phyloP scores from a whole-genome alignment of 371 early-diverging fungal genomes.

The Zychaea mexicana region DNA sequence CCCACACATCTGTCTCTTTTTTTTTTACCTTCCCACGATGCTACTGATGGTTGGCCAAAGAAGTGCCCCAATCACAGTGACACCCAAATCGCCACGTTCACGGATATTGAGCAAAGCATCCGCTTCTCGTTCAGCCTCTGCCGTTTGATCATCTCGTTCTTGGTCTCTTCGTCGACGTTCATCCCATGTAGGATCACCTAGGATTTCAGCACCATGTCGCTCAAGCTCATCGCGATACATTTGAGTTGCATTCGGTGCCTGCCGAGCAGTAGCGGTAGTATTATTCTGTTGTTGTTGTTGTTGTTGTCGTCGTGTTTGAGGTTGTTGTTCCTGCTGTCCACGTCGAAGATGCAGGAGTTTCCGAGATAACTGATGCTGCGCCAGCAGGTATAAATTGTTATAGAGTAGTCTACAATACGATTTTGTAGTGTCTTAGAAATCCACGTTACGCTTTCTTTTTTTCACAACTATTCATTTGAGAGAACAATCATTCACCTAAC shows the following conservation, averaged over 20 bases:
- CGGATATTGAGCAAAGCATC: constrained; percentile 6
- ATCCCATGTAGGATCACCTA: constrained; percentile 13
- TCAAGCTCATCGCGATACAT: constrained; percentile 1
- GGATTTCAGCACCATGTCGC: constrained; percentile 1
- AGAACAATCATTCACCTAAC: too few species aligned
- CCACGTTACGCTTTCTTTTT: constrained; percentile 12
- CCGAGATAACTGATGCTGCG: constrained; percentile 23
- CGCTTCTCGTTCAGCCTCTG: constrained; percentile 8
- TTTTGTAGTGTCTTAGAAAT: not conserved
- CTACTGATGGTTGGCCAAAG: constrained; percentile 54
- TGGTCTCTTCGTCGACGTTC: constrained; percentile 9
- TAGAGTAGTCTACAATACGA: constrained; percentile 45
- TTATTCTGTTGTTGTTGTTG: constrained; percentile 17
- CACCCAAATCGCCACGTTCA: constrained; percentile 35
- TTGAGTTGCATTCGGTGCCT: not conserved
- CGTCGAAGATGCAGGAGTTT: constrained; percentile 26
- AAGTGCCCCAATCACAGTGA: constrained; percentile 55
- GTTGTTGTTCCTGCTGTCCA: constrained; percentile 6
- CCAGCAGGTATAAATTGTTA: constrained; percentile 41
- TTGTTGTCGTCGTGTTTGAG: constrained; percentile 11
- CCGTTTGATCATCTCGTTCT: constrained; percentile 2
- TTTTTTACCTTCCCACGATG: constrained; percentile 40
- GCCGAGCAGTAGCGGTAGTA: not conserved
- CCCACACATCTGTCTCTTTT: not conserved
- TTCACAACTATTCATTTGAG: too few species aligned